Conservation (phyloP, 345 rosid genomes). For the Excoecaria agallocha region DNA sequence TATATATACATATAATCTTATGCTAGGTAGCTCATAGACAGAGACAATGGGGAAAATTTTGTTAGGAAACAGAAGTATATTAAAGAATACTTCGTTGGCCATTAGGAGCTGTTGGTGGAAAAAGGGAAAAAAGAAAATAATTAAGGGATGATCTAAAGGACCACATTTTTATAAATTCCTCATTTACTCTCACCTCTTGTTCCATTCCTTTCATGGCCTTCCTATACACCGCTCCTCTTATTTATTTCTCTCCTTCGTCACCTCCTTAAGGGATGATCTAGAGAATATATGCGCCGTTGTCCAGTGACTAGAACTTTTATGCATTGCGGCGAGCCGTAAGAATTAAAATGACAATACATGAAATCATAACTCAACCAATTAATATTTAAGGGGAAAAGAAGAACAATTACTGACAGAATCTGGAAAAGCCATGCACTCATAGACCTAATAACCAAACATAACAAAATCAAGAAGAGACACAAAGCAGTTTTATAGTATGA, state of each 20-base stretch:
- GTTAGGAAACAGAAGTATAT: background rate
- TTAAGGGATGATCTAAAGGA: conserved; percentile 25
- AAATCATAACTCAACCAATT: too few species aligned
- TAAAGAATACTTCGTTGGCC: conserved; percentile 33
- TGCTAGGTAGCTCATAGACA: background rate
- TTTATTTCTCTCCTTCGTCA: conserved; percentile 6
- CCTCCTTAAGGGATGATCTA: too few species aligned
- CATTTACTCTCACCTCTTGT: conserved; percentile 17
- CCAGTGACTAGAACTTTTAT: too few species aligned
- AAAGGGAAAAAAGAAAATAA: background rate
- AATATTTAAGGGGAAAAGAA: too few species aligned
- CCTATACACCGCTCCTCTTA: conserved; percentile 3
- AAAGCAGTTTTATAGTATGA: too few species aligned
- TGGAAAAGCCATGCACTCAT: too few species aligned
- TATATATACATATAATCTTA: background rate
- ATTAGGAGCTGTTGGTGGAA: conserved; percentile 11
- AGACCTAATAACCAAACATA: too few species aligned
- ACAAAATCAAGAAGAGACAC: too few species aligned
- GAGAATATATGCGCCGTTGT: too few species aligned
- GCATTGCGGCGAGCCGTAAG: too few species aligned
- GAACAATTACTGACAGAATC: too few species aligned
- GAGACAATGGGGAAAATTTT: background rate
- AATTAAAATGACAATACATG: too few species aligned
- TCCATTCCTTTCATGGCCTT: conserved; percentile 37
- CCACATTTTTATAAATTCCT: conserved; percentile 20